phyloP scores from a whole-genome alignment of 371 early-diverging fungal species.

The Mortierella sp. region DNA sequence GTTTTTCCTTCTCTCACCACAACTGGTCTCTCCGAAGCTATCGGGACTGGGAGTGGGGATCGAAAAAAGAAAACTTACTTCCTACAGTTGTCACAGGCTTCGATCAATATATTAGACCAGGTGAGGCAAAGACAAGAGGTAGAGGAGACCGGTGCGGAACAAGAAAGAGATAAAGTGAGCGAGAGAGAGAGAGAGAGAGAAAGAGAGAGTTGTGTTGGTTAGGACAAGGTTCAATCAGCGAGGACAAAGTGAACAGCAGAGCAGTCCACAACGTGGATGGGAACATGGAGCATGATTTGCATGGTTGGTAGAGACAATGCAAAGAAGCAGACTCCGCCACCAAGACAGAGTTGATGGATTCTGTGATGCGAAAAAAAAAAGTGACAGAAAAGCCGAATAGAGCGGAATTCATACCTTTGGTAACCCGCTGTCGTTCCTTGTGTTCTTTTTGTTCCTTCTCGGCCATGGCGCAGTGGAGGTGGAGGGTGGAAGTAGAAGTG shows the following conservation, averaged over 20 bases:
- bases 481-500: not conserved
- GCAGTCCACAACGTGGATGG: too few species aligned
- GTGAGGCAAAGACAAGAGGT: too few species aligned
- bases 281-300: too few species aligned
- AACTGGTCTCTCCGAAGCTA: too few species aligned
- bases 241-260: too few species aligned
- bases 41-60: not conserved
- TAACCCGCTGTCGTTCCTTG: conserved; percentile 51
- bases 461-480: conserved; percentile 11
- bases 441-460: conserved; percentile 38
- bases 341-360: too few species aligned
- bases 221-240: too few species aligned
- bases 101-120: not conserved
- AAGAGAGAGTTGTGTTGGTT: not conserved
- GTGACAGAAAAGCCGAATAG: not conserved
- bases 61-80: conserved; percentile 30
- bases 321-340: too few species aligned
- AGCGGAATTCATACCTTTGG: conserved; percentile 37
- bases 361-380: not conserved
- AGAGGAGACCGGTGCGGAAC: too few species aligned
- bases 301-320: too few species aligned
- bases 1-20: too few species aligned
- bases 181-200: not conserved
- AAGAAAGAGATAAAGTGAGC: not conserved
- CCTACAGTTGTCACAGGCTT: conserved; percentile 53